Base-by-base conservation (phyloP, 2,329 filamentous ascomycete genomes). In the Claviceps purpurea region DNA sequence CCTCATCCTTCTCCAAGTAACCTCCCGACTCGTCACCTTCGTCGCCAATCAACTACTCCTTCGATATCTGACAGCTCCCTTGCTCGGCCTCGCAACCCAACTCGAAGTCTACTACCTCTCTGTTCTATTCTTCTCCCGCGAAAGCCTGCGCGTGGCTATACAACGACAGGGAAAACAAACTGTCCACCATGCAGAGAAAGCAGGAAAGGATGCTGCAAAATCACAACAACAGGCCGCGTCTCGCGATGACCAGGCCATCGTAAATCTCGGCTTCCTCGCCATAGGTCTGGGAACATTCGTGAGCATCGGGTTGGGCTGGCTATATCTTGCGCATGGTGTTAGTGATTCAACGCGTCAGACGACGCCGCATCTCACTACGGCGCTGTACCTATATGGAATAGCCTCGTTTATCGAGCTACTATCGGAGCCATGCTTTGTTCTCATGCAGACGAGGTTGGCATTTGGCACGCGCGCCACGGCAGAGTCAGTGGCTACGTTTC, bases 41-140 rank as follows among this genome's bases (percentile, higher is more conserved):
- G 69, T 85, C 58, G 86, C 93, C 64, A 98, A 97, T 70, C 91
- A 98, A 67, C 67, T 95, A 40, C 79, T 98, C 34, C 77, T 98
- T 7, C 87, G 91, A 39, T 91, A 87, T 64, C 73, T 97, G 45
- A 95, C 89, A 1, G 90, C 93, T 0, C 79, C 85, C 54, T 76
- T 94, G 0, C 78, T 98, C 1, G 93, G 91, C 5, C 75, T 95
- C 5, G 85, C 90, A 2, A 85, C 90, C 0, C 93, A 96, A 66
- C 77, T 98, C 3, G 93, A 98, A 61, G 81, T 97, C 1, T 96
- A 90, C 66, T 90, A 91, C 54, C 85, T 95, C 45, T 89, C 89
- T 0, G 84, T 94, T n/a, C 76, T 98, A 0, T 96, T 95, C 68
- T 97, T 98, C 62, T 86, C 93, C 0, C 79, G 93, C 41, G 93